Conservation (phyloP, 2,329 filamentous ascomycete species). For the Orbilia javanica region DNA sequence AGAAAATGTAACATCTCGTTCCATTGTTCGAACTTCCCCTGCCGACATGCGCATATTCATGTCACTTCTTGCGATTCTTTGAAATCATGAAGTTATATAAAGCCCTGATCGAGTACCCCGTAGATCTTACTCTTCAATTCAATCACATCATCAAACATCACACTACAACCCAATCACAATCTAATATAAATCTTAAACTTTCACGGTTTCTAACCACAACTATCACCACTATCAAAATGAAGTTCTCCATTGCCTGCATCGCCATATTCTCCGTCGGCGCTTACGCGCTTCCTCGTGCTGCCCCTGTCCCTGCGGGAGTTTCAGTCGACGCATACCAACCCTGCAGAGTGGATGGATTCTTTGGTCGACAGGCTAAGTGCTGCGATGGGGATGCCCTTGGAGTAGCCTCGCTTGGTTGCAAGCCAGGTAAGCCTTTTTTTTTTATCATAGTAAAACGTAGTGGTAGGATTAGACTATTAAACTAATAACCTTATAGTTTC, state of each 20-base stretch:
- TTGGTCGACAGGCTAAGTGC: neutral
- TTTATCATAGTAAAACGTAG: no score
- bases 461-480: neutral
- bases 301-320: neutral
- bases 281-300: neutral
- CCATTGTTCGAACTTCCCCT: no score
- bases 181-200: no score
- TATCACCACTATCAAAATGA: neutral
- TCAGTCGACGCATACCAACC: neutral
- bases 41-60: no score
- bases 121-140: no score
- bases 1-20: no score
- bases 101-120: no score
- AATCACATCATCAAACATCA: no score
- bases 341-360: neutral
- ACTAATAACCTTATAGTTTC: neutral
- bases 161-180: no score
- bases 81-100: no score
- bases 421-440: neutral
- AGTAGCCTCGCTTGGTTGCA: neutral
- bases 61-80: no score
- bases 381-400: neutral
- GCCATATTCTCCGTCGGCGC: neutral
- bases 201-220: no score
- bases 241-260: neutral